phyloP scores from a whole-genome alignment of 352 stramenopile species.

The Pythium utonaiense region DNA sequence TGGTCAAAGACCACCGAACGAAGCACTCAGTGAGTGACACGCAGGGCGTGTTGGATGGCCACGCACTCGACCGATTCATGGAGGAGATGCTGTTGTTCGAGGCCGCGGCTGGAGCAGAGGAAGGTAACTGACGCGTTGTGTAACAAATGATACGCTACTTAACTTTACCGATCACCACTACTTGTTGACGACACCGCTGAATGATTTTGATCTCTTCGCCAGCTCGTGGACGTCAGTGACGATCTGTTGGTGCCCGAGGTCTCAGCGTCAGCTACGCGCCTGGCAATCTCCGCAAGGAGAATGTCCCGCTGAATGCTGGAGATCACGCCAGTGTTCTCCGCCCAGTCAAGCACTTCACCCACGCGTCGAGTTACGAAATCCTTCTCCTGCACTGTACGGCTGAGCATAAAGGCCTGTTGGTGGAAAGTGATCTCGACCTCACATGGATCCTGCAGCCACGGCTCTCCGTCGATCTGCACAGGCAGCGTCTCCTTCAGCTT shows the following conservation, averaged over 20 bases:
- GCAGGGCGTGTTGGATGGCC: constrained; percentile 88
- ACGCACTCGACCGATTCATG: constrained; percentile 73
- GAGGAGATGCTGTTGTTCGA: constrained; percentile 65
- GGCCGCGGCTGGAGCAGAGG: constrained; percentile 7
- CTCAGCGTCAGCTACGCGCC: constrained; percentile 49
- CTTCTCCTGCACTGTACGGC: constrained; percentile 64
- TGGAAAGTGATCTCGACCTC: constrained; percentile 81
- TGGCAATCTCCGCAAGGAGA: constrained; percentile 64
- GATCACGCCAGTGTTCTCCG: constrained; percentile 71
- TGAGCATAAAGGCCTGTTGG: constrained; percentile 85
- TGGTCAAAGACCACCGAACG: constrained; percentile 96
- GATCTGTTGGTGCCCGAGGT: neutral
- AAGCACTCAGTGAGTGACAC: constrained; percentile 88
- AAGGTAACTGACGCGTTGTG: neutral
- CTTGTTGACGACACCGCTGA: constrained; percentile 7
- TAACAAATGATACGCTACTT: neutral
- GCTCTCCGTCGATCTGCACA: constrained; percentile 95
- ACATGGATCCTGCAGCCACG: constrained; percentile 87
- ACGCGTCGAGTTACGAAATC: constrained; percentile 79
- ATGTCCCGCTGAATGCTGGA: constrained; percentile 66
- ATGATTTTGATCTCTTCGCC: constrained; percentile 5
- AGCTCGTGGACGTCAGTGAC: constrained; percentile 6
- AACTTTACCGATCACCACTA: constrained; percentile 18
- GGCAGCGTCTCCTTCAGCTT: constrained; percentile 59
- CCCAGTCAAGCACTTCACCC: constrained; percentile 81